These are phyloP conservation scores for Ogataea paraovalis DNA, from an alignment of 805 yeast species.

Conservation along the genomic window DNA sequence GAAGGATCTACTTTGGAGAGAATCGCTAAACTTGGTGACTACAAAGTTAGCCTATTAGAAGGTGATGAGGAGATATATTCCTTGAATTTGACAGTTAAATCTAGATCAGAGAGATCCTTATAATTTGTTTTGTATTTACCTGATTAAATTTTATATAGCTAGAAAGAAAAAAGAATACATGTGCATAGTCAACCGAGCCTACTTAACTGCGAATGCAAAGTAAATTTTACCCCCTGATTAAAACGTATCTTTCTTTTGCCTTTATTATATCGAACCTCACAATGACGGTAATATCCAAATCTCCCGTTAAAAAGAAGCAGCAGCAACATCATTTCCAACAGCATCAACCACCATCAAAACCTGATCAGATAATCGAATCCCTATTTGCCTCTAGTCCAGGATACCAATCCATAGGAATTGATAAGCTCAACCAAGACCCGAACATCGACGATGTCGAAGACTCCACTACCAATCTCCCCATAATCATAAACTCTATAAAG, in stretches of 20 bases:
- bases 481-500: constrained; percentile 16
- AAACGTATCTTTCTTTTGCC: neutral
- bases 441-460: constrained; percentile 15
- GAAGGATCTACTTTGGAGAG: constrained; percentile 12
- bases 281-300: neutral
- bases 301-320: constrained; percentile 5
- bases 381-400: constrained; percentile 11
- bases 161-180: neutral
- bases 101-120: constrained; percentile 3
- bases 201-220: neutral
- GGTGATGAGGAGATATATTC: constrained; percentile 14
- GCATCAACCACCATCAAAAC: constrained; percentile 2
- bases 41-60: constrained; percentile 17
- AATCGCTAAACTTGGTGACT: constrained; percentile 21
- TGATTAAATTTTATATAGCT: neutral
- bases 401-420: constrained; percentile 5
- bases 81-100: constrained; percentile 20
- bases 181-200: neutral
- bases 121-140: neutral
- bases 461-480: constrained; percentile 8
- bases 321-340: neutral
- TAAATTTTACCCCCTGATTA: neutral
- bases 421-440: constrained; percentile 7
- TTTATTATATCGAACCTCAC: neutral
- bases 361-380: constrained; percentile 11